Base-by-base conservation (phyloP, 495 filamentous ascomycete species). In the Annulohypoxylon moriforme region DNA sequence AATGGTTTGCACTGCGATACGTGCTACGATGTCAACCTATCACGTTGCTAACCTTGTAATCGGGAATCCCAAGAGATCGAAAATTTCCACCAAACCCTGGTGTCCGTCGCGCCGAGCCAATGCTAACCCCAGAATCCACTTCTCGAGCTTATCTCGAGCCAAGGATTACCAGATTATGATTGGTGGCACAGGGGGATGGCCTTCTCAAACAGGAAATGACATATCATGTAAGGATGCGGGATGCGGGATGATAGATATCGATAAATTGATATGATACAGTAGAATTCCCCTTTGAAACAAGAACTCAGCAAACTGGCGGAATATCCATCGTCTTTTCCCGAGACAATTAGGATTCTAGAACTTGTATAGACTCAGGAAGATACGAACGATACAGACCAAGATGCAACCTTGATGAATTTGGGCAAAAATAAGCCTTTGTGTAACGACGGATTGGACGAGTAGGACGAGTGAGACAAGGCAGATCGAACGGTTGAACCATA, bases 161-260 rank as follows among this genome's bases (percentile, higher is more conserved):
- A 29, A 14, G 22, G 49, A 56, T 25, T 7, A 18, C 24, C 47
- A 16, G 61, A 57, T 58, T 55, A 27, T 56, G 53, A 60, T 66
- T 62, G 65, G 40, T 24, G 20, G 9, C 47, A n/a, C 33, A 25
- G 25, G 33, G 10, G 24, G 8, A 3, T 53, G n/a, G 65, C 61
- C 16, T 63, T 69, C 66, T 69, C n/a, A 16, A 73, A 69, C 36
- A 59, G 61, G 61, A 73, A 73, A 63, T 53, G 61, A 66, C 55
- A 3, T 59, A 46, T 53, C 69, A 57, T 29, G 20, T 61, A 7
- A 8, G 59, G 64, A 67, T 71, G 11, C 18, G 25, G 24, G 11
- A 20, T 20, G 11, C 31, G 25, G 24, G 11, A 20, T 20, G 20
- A 29, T 29, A 44, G 61, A 64, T 52, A 40, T 42, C 13, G 53